phyloP scores from a whole-genome alignment of 257 asterid species.

The Solanum gracilifrons region DNA sequence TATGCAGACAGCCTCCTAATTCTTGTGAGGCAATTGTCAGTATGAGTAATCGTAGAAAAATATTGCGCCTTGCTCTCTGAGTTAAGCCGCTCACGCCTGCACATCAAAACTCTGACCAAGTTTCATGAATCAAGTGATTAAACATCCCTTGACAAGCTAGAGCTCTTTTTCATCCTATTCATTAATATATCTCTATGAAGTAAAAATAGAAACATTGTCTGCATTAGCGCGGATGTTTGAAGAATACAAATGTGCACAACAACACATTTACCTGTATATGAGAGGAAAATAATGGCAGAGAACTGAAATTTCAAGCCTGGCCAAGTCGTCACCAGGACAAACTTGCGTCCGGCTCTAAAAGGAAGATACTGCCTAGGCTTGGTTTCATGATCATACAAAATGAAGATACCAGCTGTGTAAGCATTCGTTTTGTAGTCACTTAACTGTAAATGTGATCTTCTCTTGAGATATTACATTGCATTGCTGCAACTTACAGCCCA shows the following conservation, averaged over 20 bases:
- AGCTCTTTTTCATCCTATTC: neutral
- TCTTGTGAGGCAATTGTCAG: constrained; percentile 1
- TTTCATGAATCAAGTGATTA: neutral
- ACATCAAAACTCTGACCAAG: neutral
- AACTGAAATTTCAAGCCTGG: too few relatives aligned
- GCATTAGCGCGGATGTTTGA: neutral
- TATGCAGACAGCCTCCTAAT: neutral
- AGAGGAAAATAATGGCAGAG: too few relatives aligned
- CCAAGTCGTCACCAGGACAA: too few relatives aligned
- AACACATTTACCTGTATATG: too few relatives aligned
- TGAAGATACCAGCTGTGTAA: neutral
- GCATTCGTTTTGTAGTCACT: neutral
- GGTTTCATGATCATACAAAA: neutral
- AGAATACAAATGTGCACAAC: neutral
- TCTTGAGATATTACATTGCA: neutral
- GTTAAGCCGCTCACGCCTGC: neutral
- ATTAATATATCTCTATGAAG: neutral
- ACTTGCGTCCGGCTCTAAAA: too few relatives aligned
- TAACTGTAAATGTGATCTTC: neutral
- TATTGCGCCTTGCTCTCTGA: neutral
- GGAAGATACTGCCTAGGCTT: neutral
- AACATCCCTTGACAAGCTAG: neutral
- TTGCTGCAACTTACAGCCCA: neutral
- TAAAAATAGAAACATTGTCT: neutral
- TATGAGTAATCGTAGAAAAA: neutral